Percentiles rank a stretch among this genome's conserved stretches.
These are phyloP conservation scores for Neurospora sp. DNA, from an alignment of 495 filamentous ascomycete species.

Conservation along the genomic window DNA sequence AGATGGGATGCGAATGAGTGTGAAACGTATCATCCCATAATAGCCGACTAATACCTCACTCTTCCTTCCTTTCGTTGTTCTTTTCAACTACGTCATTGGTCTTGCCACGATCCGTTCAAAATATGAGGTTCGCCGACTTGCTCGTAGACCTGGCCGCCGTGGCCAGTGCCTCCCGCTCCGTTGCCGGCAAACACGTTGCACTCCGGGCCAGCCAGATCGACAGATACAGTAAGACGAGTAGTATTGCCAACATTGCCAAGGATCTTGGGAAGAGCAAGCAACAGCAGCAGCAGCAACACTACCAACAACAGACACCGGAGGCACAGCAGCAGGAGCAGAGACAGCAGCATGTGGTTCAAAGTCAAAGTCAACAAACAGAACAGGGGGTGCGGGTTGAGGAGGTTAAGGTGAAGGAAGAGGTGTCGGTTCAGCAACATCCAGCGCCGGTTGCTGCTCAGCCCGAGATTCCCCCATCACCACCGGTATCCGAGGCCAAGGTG, in stretches of 20 bases:
- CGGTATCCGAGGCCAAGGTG: background rate
- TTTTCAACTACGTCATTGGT: background rate
- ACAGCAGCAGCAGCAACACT: background rate
- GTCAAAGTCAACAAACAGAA: background rate
- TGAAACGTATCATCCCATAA: background rate
- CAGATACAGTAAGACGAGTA: conserved; percentile 66
- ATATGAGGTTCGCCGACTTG: conserved; percentile 39
- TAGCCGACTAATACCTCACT: background rate
- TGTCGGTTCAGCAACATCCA: background rate
- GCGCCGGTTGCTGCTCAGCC: background rate
- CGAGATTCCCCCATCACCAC: conserved; percentile 7
- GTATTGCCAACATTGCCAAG: conserved; percentile 54
- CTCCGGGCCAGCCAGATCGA: conserved; percentile 71
- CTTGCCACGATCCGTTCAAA: background rate
- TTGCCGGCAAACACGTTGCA: conserved; percentile 70
- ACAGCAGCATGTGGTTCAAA: background rate
- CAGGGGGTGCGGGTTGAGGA: background rate
- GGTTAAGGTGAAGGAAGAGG: background rate
- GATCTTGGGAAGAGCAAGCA: background rate
- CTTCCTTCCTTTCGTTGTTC: background rate
- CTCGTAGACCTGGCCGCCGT: conserved; percentile 73
- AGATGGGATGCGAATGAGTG: background rate
- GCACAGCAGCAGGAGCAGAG: background rate
- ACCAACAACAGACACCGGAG: background rate
- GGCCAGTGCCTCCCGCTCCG: conserved; percentile 61